Conservation (phyloP, 2,329 filamentous ascomycete genomes). For the Verticillium isaacii region DNA sequence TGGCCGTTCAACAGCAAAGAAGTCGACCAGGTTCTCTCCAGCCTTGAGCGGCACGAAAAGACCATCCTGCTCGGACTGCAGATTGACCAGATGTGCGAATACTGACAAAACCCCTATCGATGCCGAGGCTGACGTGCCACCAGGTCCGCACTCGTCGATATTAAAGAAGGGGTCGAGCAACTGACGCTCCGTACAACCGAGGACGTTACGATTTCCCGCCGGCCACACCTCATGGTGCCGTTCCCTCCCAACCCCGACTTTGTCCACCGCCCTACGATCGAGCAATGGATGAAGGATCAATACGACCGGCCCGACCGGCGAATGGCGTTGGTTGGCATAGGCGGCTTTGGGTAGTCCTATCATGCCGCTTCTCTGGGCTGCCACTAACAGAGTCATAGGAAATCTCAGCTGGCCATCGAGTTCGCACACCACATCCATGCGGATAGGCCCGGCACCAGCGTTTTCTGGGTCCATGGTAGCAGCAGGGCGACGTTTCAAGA, state of each 20-base stretch:
- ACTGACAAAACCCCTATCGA: too few relatives aligned
- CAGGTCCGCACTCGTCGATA: too few relatives aligned
- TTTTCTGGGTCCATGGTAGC: conserved; percentile 10
- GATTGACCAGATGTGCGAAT: conserved; percentile 23
- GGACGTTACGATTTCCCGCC: background rate
- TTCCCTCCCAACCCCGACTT: conserved; percentile 12
- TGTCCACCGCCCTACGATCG: conserved; percentile 7
- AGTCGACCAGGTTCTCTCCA: conserved; percentile 21
- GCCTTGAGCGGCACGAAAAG: conserved; percentile 20
- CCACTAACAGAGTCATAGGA: conserved; percentile 7
- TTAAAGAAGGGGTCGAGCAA: too few relatives aligned
- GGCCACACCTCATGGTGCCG: conserved; percentile 3
- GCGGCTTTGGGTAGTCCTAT: conserved; percentile 10
- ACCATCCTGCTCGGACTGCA: conserved; percentile 23
- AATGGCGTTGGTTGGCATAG: conserved; percentile 8
- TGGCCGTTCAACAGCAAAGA: conserved; percentile 32
- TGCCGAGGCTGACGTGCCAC: background rate
- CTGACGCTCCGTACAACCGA: background rate
- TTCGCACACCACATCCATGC: conserved; percentile 7
- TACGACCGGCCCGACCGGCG: background rate
- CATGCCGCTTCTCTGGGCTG: background rate
- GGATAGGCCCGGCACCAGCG: conserved; percentile 1
- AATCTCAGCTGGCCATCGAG: conserved; percentile 15
- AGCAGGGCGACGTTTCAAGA: conserved; percentile 1
- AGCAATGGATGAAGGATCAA: conserved; percentile 3